Conservation (phyloP, 768 basidiomycete genomes). For the Kwoniella europaea region DNA sequence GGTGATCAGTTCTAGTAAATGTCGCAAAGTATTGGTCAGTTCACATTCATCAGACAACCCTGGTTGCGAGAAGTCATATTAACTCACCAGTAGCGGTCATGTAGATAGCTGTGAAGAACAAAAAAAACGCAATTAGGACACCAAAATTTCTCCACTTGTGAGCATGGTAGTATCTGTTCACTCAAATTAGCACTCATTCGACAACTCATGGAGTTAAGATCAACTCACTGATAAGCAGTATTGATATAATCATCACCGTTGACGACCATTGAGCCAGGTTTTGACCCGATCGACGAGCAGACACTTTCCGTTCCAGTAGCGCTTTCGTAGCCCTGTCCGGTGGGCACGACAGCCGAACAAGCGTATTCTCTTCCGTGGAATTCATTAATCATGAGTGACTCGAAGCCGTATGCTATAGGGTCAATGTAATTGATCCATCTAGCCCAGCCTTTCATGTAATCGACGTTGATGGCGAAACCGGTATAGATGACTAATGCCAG, state of each 20-base stretch:
- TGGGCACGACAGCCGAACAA: conserved; percentile 55
- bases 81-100: conserved; percentile 50
- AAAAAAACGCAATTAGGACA: conserved; percentile 51
- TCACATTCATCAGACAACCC: too few relatives aligned
- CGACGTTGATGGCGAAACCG: conserved; percentile 62
- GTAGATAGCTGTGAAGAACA: conserved; percentile 51
- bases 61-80: too few relatives aligned
- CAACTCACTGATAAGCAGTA: conserved; percentile 9
- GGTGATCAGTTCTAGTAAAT: conserved; percentile 47
- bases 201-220: not conserved
- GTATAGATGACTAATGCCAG: conserved; percentile 74
- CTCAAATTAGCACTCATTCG: not conserved
- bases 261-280: conserved; percentile 49
- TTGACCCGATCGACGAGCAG: conserved; percentile 52
- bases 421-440: conserved; percentile 70
- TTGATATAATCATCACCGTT: conserved; percentile 38
- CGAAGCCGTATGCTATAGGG: conserved; percentile 75
- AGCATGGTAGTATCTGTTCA: conserved; percentile 12
- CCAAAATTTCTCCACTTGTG: conserved; percentile 49
- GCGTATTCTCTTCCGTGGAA: conserved; percentile 71
- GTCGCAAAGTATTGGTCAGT: conserved; percentile 2
- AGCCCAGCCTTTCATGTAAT: conserved; percentile 59
- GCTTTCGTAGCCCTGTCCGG: conserved; percentile 35
- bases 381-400: conserved; percentile 82
- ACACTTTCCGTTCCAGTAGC: conserved; percentile 31